Evolutionary conservation across 345 rosid species (phyloP), one percentile per base, ranked within the genome.

Genomic region (Limnanthes douglasii): DNA sequence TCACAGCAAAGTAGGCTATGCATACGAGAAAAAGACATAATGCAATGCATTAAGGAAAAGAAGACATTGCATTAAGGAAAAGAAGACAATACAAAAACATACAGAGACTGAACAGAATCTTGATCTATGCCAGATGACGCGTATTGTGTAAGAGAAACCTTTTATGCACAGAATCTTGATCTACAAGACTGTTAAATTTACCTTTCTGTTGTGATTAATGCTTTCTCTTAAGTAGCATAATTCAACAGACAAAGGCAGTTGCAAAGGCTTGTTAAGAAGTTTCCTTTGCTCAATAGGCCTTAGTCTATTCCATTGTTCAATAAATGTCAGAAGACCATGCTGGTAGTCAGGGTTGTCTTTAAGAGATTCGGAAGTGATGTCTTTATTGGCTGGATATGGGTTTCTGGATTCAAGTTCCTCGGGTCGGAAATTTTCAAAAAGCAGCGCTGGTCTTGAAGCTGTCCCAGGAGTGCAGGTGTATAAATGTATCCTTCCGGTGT

Each of bases 401-500:
- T 47, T 31, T 41, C 51, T 61, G 13, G 56, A 59, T 40, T 71
- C 79, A 34, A 83, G 51, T 42, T 88, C 97, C 50, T 88, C 97
- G 1, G 64, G 90, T 19, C 75, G 79, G 32, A 88, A 79, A 66
- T 60, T 88, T 60, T 69, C 67, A 60, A 61, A 83, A 25, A 68
- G 66, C 25, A 95, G 93, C 47, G 51, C 59, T 35, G 93, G 97
- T 59, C 95, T 68, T 47, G 70, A 60, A 50, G 79, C 93, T 43
- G 50, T 46, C 28, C 90, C 93, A 3, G 48, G 69, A 42, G 50
- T 54, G 65, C 97, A 83, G 30, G 75, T 69, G 62, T 79, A 83
- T 35, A 88, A 57, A 53, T 88, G 95, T 46, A 88, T 70, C 68
- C 97, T 73, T 54, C 82, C 90, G 21, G 97, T 76, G 54, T 83